A percentile compares a stretch with the other conserved stretches of the same genome.
Conservation (phyloP, 2,329 filamentous ascomycete genomes). For the Epicoccum nigrum region DNA sequence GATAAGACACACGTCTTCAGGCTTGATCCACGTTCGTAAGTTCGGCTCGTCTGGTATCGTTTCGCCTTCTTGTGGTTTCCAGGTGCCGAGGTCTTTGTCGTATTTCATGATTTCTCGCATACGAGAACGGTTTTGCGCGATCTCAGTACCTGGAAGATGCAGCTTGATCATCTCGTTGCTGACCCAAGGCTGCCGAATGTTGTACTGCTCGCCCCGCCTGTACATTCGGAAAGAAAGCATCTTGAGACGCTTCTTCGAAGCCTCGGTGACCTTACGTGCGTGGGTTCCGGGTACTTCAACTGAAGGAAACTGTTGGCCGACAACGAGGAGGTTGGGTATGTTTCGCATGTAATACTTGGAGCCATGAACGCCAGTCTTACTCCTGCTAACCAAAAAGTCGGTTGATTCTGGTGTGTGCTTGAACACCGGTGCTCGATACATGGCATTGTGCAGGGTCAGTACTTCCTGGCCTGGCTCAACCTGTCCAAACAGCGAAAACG, state of each 20-base stretch:
- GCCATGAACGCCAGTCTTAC: slow-evolving; percentile 77
- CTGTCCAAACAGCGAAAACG: slow-evolving; percentile 92
- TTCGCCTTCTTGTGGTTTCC: slow-evolving; percentile 74
- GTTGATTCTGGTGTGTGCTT: slow-evolving; percentile 77
- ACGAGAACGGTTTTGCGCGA: slow-evolving; percentile 95
- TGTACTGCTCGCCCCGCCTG: slow-evolving; percentile 71
- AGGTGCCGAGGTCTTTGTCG: slow-evolving; percentile 84
- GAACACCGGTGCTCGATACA: slow-evolving; percentile 95
- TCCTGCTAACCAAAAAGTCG: slow-evolving; percentile 88
- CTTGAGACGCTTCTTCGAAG: slow-evolving; percentile 94
- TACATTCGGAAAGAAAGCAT: slow-evolving; percentile 94
- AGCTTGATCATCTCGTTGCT: slow-evolving; percentile 66
- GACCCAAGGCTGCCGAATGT: slow-evolving; percentile 79
- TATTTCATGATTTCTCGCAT: slow-evolving; percentile 96
- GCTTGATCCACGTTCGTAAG: slow-evolving; percentile 87
- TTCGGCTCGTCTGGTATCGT: slow-evolving; percentile 78
- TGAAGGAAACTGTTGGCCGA: slow-evolving; percentile 91
- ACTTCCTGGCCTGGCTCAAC: slow-evolving; percentile 91
- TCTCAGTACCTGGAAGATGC: slow-evolving; percentile 90
- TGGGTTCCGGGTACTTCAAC: slow-evolving; percentile 93
- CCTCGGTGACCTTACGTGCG: slow-evolving; percentile 92
- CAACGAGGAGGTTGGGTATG: slow-evolving; percentile 87
- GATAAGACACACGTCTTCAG: slow-evolving; percentile 91
- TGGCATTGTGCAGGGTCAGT: slow-evolving; percentile 89
- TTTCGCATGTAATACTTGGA: slow-evolving; percentile 83